phyloP scores from a whole-genome alignment of 2,329 filamentous ascomycete genomes.

The Diaporthe capsici region DNA sequence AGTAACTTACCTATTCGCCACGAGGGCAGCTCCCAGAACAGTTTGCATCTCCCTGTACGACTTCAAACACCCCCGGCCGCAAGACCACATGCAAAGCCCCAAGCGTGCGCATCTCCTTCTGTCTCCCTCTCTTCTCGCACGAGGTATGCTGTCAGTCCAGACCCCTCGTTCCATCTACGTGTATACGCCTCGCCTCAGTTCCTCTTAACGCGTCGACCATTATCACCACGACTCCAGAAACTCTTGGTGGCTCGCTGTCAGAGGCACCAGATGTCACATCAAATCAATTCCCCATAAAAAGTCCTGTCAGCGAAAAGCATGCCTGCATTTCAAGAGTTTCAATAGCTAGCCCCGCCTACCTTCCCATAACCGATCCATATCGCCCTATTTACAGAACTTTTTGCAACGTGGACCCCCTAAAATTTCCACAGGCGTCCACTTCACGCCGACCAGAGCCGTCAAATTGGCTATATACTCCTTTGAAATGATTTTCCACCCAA shows the following conservation, averaged over 20 bases:
- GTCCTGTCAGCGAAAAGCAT: background rate
- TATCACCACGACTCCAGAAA: too few species aligned
- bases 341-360: conserved; percentile 13
- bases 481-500: background rate
- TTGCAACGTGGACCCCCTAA: background rate
- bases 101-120: background rate
- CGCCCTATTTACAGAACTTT: conserved; percentile 8
- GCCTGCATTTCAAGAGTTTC: conserved; percentile 2
- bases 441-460: background rate
- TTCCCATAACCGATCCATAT: conserved; percentile 2
- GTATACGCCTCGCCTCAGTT: background rate
- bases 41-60: background rate
- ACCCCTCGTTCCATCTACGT: background rate
- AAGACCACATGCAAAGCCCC: background rate
- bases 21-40: background rate
- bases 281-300: background rate
- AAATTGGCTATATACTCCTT: conserved; percentile 4
- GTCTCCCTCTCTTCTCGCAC: too few species aligned
- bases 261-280: background rate
- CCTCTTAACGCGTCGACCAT: background rate
- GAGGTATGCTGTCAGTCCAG: background rate
- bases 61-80: background rate
- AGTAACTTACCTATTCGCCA: too few species aligned
- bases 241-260: background rate
- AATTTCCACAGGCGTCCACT: background rate